Evolutionary conservation across 768 basidiomycete genomes (phyloP).

Genomic region (Tricholoma hemisulphureum): DNA sequence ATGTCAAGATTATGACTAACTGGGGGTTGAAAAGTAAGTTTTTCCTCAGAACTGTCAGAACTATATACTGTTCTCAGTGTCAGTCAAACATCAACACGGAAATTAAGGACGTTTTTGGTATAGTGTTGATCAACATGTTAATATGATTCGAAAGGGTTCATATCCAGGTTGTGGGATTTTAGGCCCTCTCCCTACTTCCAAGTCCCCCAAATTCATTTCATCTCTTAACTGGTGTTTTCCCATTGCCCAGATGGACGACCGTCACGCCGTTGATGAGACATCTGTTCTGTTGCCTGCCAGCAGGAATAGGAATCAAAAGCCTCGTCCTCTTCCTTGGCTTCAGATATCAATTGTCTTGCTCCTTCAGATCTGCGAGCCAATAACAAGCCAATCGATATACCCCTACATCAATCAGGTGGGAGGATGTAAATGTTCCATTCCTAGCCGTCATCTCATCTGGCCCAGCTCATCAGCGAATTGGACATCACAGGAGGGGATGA

Average conservation of each 20-base stretch:
- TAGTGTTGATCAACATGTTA: neutral
- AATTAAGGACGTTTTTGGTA: neutral
- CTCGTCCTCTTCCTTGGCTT: constrained; percentile 33
- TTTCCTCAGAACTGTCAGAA: neutral
- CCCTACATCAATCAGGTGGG: constrained; percentile 47
- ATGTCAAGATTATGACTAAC: too few species aligned
- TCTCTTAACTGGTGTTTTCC: neutral
- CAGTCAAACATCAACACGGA: neutral
- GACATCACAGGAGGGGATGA: constrained; percentile 46
- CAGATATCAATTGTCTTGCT: constrained; percentile 37
- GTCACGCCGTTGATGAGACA: neutral
- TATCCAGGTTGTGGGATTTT: too few species aligned
- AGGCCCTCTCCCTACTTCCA: neutral
- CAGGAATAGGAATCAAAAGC: neutral
- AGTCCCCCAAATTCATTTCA: neutral
- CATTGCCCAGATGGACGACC: neutral
- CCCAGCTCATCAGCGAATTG: constrained; percentile 26
- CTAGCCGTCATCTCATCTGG: neutral
- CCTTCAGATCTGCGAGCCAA: constrained; percentile 34
- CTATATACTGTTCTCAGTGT: neutral
- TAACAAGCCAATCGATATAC: constrained; percentile 39
- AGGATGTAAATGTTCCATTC: neutral
- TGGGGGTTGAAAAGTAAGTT: too few species aligned
- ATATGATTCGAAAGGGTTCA: neutral
- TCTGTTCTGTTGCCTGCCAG: neutral